Conservation (phyloP, 805 yeast genomes). For the Suhomyces vadensis region DNA sequence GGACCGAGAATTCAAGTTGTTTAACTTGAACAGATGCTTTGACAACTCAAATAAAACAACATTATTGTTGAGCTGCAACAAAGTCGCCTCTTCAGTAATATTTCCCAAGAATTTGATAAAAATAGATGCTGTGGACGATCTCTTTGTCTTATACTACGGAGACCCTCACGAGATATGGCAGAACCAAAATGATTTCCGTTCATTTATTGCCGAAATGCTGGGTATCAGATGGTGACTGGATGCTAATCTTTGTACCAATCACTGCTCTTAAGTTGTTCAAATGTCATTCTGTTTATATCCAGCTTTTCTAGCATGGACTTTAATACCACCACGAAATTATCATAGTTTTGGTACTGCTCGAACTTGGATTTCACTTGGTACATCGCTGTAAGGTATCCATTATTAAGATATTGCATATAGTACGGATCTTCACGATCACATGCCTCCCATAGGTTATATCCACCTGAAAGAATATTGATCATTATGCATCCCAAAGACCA, state of each 20-base stretch:
- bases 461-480: constrained; percentile 7
- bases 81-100: too few species aligned
- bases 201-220: background rate
- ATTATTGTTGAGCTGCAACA: too few species aligned
- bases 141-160: background rate
- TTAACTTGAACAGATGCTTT: constrained; percentile 7
- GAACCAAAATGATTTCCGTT: too few species aligned
- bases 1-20: constrained; percentile 6
- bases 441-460: constrained; percentile 3
- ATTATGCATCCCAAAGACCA: constrained; percentile 7
- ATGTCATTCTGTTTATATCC: constrained; percentile 1
- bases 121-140: background rate
- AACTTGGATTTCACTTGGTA: background rate
- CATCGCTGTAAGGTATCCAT: background rate
- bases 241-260: background rate
- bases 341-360: background rate
- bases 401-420: background rate
- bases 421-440: background rate
- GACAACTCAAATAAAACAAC: too few species aligned
- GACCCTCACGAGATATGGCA: background rate
- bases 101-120: background rate
- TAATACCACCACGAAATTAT: background rate
- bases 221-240: background rate
- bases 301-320: constrained; percentile 1
- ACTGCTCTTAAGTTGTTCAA: background rate